Evolutionary conservation across 2,329 filamentous ascomycete species (phyloP).

Genomic region (Diaporthe sp.): DNA sequence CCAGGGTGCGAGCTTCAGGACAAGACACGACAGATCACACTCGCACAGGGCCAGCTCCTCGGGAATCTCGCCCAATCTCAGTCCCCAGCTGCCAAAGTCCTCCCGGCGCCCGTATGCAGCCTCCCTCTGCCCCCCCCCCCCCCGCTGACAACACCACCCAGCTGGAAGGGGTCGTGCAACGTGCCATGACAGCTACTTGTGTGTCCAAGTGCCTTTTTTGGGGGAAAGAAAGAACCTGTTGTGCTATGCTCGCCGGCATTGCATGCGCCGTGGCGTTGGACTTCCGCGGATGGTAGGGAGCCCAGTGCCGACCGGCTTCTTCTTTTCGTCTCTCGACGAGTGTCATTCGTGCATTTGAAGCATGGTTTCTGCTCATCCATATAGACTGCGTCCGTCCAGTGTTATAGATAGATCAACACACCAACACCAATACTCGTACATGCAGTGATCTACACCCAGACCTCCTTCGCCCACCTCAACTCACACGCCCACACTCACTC

Average conservation of each 20-base stretch:
- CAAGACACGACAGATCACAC: background rate
- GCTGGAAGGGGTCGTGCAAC: slow-evolving; percentile 15
- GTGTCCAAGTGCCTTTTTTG: background rate
- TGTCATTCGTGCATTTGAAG: background rate
- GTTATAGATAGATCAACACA: slow-evolving; percentile 9
- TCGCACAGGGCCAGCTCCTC: background rate
- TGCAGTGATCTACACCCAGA: background rate
- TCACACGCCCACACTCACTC: background rate
- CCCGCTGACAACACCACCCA: slow-evolving; percentile 8
- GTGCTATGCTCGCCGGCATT: background rate
- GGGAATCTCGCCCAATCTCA: slow-evolving; percentile 12
- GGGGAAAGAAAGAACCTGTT: background rate
- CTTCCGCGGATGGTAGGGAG: background rate
- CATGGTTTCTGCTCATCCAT: background rate
- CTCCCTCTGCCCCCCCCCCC: background rate
- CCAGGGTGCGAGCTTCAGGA: background rate
- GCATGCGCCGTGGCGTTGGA: background rate
- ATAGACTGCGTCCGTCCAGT: background rate
- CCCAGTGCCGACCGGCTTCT: background rate
- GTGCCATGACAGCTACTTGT: background rate
- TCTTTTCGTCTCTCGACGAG: background rate
- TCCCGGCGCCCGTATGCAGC: background rate
- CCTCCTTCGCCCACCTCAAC: background rate
- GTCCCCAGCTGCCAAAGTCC: background rate
- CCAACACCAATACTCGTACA: background rate